A percentile compares a stretch with the other conserved stretches of the same genome.
Evolutionary conservation across 164 flowering plant species (phyloP).

Genomic region (Sedum album): DNA sequence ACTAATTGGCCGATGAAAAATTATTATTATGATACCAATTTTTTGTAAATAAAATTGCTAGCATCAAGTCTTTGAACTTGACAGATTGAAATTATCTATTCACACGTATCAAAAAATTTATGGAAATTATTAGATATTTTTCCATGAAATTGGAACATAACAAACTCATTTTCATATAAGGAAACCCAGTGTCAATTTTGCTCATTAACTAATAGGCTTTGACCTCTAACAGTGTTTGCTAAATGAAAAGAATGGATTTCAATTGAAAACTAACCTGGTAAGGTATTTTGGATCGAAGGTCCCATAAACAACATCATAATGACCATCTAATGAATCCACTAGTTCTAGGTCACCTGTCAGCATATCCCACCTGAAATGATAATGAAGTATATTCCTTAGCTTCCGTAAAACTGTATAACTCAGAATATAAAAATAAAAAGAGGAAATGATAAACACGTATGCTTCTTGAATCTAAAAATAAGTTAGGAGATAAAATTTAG

Average conservation of each 20-base stretch:
- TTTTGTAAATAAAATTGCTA: too few species aligned
- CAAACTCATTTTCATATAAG: not conserved
- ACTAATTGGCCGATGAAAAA: too few species aligned
- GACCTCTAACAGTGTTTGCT: not conserved
- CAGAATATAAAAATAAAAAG: not conserved
- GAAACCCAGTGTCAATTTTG: not conserved
- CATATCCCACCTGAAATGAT: slow-evolving; percentile 85
- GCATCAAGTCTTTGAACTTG: too few species aligned
- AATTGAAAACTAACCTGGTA: slow-evolving; percentile 32
- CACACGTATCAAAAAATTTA: too few species aligned
- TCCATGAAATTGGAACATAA: too few species aligned
- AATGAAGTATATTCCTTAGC: not conserved
- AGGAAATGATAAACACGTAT: too few species aligned
- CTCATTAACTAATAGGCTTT: not conserved
- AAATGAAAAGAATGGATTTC: not conserved
- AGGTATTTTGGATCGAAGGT: slow-evolving; percentile 59
- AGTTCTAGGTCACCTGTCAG: slow-evolving; percentile 78
- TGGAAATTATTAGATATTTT: too few species aligned
- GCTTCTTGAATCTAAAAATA: too few species aligned
- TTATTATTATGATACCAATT: too few species aligned
- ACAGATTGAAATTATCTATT: too few species aligned
- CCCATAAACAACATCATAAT: slow-evolving; percentile 75
- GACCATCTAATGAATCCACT: slow-evolving; percentile 69
- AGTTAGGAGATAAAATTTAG: too few species aligned
- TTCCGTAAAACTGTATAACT: not conserved